These are phyloP conservation scores for Haplosporangium gracile DNA, from an alignment of 192 early-diverging fungal species.

Conservation along the genomic window DNA sequence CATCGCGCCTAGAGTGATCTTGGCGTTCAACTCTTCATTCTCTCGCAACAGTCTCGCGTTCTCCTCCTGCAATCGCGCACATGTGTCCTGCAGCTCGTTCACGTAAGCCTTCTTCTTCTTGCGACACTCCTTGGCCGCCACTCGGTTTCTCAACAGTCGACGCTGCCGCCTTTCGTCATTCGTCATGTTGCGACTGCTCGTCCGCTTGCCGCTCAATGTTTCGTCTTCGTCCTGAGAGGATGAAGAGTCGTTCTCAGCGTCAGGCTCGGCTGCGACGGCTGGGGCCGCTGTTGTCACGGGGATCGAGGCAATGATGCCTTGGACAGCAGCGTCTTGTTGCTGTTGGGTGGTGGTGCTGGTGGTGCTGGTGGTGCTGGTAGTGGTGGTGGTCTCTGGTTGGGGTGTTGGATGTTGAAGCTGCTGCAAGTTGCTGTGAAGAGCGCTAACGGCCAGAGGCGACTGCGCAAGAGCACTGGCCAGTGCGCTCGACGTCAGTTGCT, in stretches of 20 bases:
- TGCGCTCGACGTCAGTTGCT: conserved; percentile 44
- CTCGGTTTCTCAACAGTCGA: conserved; percentile 79
- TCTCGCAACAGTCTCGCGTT: conserved; percentile 73
- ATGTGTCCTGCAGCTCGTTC: conserved; percentile 75
- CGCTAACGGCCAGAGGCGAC: conserved; percentile 15
- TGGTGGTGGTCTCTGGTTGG: conserved; percentile 18
- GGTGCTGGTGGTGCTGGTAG: too few relatives aligned
- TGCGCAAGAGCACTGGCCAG: conserved; percentile 51
- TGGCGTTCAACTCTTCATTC: conserved; percentile 77
- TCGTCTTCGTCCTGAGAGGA: conserved; percentile 41
- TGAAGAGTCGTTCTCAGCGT: conserved; percentile 19
- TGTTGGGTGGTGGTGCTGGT: conserved; percentile 25
- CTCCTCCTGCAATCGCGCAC: conserved; percentile 72
- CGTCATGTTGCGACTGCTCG: conserved; percentile 59
- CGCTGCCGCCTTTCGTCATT: conserved; percentile 83
- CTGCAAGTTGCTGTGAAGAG: conserved; percentile 36
- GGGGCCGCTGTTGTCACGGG: neutral
- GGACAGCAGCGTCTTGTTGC: conserved; percentile 33
- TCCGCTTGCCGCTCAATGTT: conserved; percentile 26
- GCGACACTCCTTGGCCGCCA: conserved; percentile 88
- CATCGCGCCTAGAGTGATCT: conserved; percentile 68
- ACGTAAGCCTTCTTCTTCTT: conserved; percentile 89
- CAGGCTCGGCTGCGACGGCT: conserved; percentile 2
- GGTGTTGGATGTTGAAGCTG: conserved; percentile 14
- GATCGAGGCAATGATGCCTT: conserved; percentile 31